Base-by-base conservation (phyloP, 2,329 filamentous ascomycete genomes). In the Verticillium nonalfalfae region DNA sequence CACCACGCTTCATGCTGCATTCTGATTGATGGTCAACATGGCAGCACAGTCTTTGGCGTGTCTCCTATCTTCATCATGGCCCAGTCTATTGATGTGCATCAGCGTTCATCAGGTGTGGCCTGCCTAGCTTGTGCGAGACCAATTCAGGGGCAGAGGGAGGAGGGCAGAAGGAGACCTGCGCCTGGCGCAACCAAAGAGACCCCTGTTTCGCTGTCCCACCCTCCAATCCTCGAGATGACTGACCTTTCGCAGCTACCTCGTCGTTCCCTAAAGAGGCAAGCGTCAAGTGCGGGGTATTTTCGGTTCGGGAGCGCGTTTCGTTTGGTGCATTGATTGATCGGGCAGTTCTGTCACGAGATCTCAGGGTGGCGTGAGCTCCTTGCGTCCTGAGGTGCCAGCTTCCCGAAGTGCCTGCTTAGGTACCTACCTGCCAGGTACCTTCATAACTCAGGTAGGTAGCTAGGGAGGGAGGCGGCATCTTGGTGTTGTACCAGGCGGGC, bases 101-200 rank as follows among this genome's bases (percentile, higher is more conserved):
- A 4, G 4, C 26, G 26, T 26, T 26, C 26, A 26, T 26, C 26
- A 26, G 4, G 26, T 26, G 26, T 4, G 3, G 26, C 26, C 26
- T 26, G 26, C 26, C 4, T 26, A 26, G 26, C 26, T 26, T 4
- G 26, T 26, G 26, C 26, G 63, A 61, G 62, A 63, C 61, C 63
- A 64, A 67, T 66, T 68, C 64, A 67, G 65, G 65, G 66, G 66
- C 45, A 21, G 7, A 58, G 18, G 56, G 57, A 58, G 57, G 34
- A 7, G 33, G 55, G 21, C 10, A 33, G n/a, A n/a, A 9, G 15
- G 15, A 21, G 45, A 50, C 45, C 38, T 50, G 57, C 57, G 33
- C 35, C 57, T 58, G 57, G 38, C 57, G 38, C 45, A 39, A n/a
- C 31, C 38, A 21, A 58, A 35, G 38, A 31, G 57, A 58, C 38